Base-by-base conservation (phyloP, 2,329 filamentous ascomycete genomes). In the Trichoderma sp. region DNA sequence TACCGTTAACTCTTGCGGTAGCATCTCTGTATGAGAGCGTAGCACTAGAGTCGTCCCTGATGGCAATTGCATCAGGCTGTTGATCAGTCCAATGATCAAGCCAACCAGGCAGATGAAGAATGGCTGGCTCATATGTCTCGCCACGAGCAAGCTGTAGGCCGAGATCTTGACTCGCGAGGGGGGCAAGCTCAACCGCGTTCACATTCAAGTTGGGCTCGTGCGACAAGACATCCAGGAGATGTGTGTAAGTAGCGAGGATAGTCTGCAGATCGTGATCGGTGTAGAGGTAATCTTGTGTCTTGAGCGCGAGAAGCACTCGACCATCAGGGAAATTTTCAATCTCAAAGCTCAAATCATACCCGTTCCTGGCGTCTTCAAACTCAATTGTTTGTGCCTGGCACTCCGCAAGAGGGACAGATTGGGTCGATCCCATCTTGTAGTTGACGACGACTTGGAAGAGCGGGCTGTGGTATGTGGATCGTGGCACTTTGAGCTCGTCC, bases 381-480 rank as follows among this genome's bases (percentile, higher is more conserved):
- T 76, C 70, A 39, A 73, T 67, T n/a, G 74, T 65, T 6, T 68
- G 62, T 66, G 74, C 69, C 24, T 68, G 64, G 71, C 74, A 75
- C 39, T 78, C 71, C 15, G 77, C 74, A 58, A 76, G 74, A 7
- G 73, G 53, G 3, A 80, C 39, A 74, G 77, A 73, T 58, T 80
- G 73, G 5, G 77, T 74, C 1, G 74, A 71, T 0, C 77, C 78
- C 34, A 80, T 80, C 6, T 83, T 79, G 74, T 87, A 87, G 75
- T 88, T 81, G 43, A 87, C 73, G 34, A 84, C 81, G 0, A 77
- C 80, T 72, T 87, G 86, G 75, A 86, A 86, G 1, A 88, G 56
- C 0, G 86, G 85, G 30, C 73, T 82, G 67, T 83, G 74, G 0
- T 77, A 74, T 0, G 81, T 72, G 1, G 82, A 82, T 4, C 85